Percentiles rank a stretch among this genome's conserved stretches.
Conservation (phyloP, 768 basidiomycete genomes). For the Suillus cothurnatus region DNA sequence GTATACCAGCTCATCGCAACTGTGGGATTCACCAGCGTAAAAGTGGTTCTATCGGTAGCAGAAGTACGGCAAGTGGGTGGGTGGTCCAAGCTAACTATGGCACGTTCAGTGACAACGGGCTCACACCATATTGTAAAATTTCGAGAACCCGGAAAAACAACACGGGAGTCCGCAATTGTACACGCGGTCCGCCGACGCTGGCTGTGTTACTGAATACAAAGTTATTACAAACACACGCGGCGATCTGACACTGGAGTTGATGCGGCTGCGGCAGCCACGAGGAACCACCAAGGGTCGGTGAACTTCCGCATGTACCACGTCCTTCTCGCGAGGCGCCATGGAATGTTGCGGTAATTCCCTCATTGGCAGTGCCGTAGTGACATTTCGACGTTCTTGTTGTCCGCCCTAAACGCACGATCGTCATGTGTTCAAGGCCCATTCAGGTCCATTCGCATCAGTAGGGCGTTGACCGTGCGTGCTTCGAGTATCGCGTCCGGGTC, state of each 20-base stretch:
- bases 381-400: not conserved
- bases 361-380: not conserved
- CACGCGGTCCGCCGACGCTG: not conserved
- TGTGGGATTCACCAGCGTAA: not conserved
- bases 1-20: not conserved
- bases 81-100: constrained; percentile 1
- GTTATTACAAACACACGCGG: not conserved
- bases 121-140: not conserved
- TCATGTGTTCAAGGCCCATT: not conserved
- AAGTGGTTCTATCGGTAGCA: not conserved
- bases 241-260: not conserved
- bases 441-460: not conserved
- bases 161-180: not conserved
- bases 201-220: not conserved
- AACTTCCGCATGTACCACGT: not conserved
- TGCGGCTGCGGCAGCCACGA: not conserved
- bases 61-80: not conserved
- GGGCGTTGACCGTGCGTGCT: not conserved
- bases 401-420: constrained; percentile 1
- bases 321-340: not conserved
- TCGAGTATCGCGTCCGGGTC: not conserved
- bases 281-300: constrained; percentile 1
- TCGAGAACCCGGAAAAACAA: not conserved
- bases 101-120: not conserved
- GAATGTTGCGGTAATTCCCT: not conserved